Conservation (phyloP, 2,329 filamentous ascomycete genomes). For the Penicillium sp. region DNA sequence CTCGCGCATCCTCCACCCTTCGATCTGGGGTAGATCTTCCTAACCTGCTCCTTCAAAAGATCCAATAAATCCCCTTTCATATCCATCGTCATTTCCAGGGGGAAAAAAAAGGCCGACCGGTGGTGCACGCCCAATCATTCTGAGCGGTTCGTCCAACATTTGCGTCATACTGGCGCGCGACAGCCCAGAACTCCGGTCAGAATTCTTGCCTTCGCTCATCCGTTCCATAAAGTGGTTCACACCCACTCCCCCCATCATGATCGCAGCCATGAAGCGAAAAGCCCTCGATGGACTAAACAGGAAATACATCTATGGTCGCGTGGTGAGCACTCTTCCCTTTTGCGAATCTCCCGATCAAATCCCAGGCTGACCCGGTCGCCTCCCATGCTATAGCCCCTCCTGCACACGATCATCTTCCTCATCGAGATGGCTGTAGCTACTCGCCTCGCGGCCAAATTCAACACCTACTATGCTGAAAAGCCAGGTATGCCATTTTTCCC, state of each 20-base stretch:
- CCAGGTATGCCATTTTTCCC: constrained; percentile 59
- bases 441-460: constrained; percentile 81
- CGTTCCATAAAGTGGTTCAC: constrained; percentile 17
- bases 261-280: constrained; percentile 41
- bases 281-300: constrained; percentile 46
- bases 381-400: constrained; percentile 64
- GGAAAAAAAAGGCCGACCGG: neutral
- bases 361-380: constrained; percentile 14
- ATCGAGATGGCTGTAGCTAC: constrained; percentile 85
- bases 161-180: constrained; percentile 42
- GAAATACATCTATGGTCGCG: constrained; percentile 48
- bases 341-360: neutral
- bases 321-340: constrained; percentile 34
- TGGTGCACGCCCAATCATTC: constrained; percentile 2
- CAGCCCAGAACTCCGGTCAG: constrained; percentile 21
- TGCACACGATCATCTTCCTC: constrained; percentile 80
- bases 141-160: constrained; percentile 19
- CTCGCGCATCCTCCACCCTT: neutral
- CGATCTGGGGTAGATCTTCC: neutral
- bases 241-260: constrained; percentile 34
- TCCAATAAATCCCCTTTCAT: neutral
- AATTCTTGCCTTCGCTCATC: constrained; percentile 26
- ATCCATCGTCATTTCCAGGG: neutral
- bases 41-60: neutral
- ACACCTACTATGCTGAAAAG: constrained; percentile 86